Base-by-base conservation (phyloP, 306 rosid species). In the Dalbergia oliveri region DNA sequence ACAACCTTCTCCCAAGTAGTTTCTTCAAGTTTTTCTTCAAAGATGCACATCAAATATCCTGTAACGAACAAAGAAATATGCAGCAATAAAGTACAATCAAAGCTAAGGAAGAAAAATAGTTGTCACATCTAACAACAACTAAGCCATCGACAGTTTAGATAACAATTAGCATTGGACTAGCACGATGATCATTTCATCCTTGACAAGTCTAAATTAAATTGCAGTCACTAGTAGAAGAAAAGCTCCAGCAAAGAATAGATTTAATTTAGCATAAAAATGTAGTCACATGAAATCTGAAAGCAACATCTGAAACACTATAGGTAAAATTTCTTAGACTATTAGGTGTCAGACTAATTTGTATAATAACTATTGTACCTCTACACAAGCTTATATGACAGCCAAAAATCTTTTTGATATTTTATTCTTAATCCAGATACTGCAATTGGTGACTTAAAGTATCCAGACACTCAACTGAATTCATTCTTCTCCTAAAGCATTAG, bases 11-110 rank as follows among this genome's bases (percentile, higher is more conserved):
- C 91, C 67, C 90, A 84, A 64, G 86, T 85, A 73, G 81, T 82
- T 60, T 91, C 97, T 63, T 89, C 93, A 80, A 88, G 88, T 79
- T 91, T 87, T 88, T 91, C 96, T 86, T 86, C 96, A 67, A 90
- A 91, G 72, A 93, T 75, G 89, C 99, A 93, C 93, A 93, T 88
- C 81, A 95, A 83, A 83, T 95, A 95, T 79, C 99, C 99, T 95
- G 76, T 66, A 77, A 45, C 59, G 35, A 84, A 80, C 63, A 82
- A 57, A 57, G 26, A 53, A 69, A 63, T 19, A 60, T 76, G 69
- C 35, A 78, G 21, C 18, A 11, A 59, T 58, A 70, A 80, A 19
- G 66, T 56, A 26, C 60, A 44, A 14, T 13, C 1, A 50, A 13
- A 13, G 18, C 57, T 50, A 43, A 7, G 47, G 10, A 43, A 43